Evolutionary conservation across 176 grass and related monocot species (phyloP).

Genomic region (Triticum dicoccoides): DNA sequence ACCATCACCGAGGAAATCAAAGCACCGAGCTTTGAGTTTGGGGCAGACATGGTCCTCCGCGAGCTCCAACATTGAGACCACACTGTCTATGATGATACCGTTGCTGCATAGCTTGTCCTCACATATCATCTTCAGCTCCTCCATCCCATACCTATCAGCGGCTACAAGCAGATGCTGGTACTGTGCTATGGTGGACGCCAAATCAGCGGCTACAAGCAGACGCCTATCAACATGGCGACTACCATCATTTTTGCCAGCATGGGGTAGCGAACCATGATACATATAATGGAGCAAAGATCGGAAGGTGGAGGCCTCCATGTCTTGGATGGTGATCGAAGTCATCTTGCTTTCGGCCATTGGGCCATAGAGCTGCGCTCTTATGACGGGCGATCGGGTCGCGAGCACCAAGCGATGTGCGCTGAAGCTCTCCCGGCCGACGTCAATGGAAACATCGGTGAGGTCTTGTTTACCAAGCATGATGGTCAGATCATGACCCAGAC

Average conservation of each 20-base stretch:
- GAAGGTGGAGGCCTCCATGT: constrained; percentile 6
- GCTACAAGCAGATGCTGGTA: not conserved
- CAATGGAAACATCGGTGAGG: not conserved
- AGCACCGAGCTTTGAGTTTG: no score
- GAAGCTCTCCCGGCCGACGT: not conserved
- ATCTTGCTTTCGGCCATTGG: not conserved
- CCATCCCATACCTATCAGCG: not conserved
- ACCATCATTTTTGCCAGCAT: not conserved
- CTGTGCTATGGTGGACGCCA: not conserved
- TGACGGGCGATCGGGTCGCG: not conserved
- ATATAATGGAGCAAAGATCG: constrained; percentile 9
- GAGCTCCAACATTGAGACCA: no score
- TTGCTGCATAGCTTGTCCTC: no score
- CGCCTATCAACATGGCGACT: no score
- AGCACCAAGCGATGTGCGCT: not conserved
- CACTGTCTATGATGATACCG: no score
- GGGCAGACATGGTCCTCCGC: no score
- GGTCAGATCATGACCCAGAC: not conserved
- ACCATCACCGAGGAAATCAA: no score
- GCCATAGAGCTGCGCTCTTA: not conserved
- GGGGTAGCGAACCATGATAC: not conserved
- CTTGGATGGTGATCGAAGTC: not conserved
- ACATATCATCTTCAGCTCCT: not conserved
- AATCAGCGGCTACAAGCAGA: no score
- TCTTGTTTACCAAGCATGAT: not conserved